Conservation (phyloP, 2,329 filamentous ascomycete species). For the Fusarium bulbicola region DNA sequence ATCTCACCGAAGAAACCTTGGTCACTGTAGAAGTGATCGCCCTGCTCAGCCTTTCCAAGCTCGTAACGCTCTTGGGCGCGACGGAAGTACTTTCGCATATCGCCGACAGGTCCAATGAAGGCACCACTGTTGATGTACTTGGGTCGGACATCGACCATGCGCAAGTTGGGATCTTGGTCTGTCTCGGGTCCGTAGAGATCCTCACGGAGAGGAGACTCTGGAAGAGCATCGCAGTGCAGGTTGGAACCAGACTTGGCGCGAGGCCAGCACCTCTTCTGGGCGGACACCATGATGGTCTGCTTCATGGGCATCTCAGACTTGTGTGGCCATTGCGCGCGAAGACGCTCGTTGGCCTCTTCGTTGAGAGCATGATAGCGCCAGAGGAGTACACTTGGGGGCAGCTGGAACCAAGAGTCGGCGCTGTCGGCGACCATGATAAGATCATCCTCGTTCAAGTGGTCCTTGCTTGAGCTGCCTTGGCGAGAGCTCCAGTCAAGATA, state of each 20-base stretch:
- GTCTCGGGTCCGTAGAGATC: constrained; percentile 37
- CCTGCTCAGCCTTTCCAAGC: constrained; percentile 8
- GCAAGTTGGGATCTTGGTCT: constrained; percentile 18
- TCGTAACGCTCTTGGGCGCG: constrained; percentile 35
- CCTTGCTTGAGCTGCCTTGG: constrained; percentile 2
- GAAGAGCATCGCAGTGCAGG: constrained; percentile 32
- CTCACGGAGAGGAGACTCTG: constrained; percentile 23
- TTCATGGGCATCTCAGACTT: constrained; percentile 26
- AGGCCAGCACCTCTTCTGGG: constrained; percentile 40
- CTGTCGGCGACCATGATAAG: constrained; percentile 42
- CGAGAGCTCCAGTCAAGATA: constrained; percentile 37
- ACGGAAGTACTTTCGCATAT: constrained; percentile 38
- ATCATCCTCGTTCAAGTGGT: constrained; percentile 35
- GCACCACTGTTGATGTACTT: constrained; percentile 43
- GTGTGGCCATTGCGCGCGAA: constrained; percentile 16
- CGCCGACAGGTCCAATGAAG: constrained; percentile 41
- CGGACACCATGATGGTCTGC: constrained; percentile 38
- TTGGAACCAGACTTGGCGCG: constrained; percentile 8
- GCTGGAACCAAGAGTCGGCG: constrained; percentile 45
- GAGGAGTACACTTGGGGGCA: constrained; percentile 41
- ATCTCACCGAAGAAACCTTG: constrained; percentile 45
- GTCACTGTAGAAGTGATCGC: constrained; percentile 36
- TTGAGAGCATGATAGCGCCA: constrained; percentile 40
- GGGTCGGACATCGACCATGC: constrained; percentile 32
- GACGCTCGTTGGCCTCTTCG: constrained; percentile 22